Conservation (phyloP, 1,139 yeast genomes). For the Candida labiduridarum region DNA sequence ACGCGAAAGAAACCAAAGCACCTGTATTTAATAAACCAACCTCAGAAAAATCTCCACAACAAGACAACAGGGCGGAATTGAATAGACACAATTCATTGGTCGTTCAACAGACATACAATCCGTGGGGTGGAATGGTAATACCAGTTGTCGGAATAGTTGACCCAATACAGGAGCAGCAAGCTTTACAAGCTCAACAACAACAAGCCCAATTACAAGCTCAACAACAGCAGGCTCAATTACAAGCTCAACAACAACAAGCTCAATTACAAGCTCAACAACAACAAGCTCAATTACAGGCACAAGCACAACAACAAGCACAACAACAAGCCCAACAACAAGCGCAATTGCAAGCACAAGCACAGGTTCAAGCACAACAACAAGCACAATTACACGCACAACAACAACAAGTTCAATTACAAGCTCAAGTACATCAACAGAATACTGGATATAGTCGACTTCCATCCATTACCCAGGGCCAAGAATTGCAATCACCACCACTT, state of each 20-base stretch:
- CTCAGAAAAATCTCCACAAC: constrained; percentile 16
- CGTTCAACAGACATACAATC: constrained; percentile 48
- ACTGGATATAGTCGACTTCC: constrained; percentile 15
- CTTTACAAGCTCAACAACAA: constrained; percentile 14
- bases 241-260: constrained; percentile 7
- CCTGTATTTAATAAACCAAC: constrained; percentile 10
- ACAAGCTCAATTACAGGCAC: constrained; percentile 9
- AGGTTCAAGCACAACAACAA: constrained; percentile 14
- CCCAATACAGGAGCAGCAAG: constrained; percentile 14
- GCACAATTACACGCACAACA: constrained; percentile 15
- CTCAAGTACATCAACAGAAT: constrained; percentile 14
- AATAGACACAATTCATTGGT: constrained; percentile 32
- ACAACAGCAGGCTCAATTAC: constrained; percentile 8
- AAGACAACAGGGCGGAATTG: not conserved
- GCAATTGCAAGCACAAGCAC: constrained; percentile 10
- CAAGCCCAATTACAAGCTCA: constrained; percentile 10
- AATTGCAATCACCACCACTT: constrained; percentile 15
- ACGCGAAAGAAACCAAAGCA: constrained; percentile 13
- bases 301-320: constrained; percentile 17
- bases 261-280: constrained; percentile 13
- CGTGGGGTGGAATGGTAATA: constrained; percentile 35
- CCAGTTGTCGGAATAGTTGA: constrained; percentile 19
- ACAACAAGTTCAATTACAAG: constrained; percentile 13
- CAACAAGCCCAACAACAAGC: constrained; percentile 12
- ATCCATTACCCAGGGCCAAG: constrained; percentile 18